A percentile compares a stretch with the other conserved stretches of the same genome.
phyloP scores from a whole-genome alignment of 306 rosid genomes.

The Heteromeles arbutifolia region DNA sequence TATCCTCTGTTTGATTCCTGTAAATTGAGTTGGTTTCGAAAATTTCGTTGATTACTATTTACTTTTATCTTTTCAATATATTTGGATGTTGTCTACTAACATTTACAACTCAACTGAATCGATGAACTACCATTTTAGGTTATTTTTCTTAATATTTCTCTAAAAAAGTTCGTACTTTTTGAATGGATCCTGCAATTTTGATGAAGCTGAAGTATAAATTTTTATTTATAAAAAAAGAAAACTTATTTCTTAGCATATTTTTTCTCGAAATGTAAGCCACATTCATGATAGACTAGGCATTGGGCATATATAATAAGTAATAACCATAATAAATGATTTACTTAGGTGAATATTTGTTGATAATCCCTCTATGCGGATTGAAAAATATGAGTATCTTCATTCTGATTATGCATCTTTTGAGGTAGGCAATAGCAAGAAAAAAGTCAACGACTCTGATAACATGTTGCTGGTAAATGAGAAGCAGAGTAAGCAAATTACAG shows the following conservation, averaged over 20 bases:
- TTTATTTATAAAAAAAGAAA: not conserved
- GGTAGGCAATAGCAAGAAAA: constrained; percentile 45
- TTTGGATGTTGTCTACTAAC: not conserved
- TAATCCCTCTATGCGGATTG: not conserved
- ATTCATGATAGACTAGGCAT: not conserved
- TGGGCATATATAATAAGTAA: not conserved
- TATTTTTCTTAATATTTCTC: no score
- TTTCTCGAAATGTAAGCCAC: not conserved
- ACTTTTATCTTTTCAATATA: not conserved
- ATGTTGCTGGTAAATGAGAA: constrained; percentile 3
- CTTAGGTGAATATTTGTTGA: not conserved
- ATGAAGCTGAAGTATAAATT: not conserved
- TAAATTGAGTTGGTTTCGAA: not conserved
- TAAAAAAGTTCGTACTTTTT: not conserved
- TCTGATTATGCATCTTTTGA: constrained; percentile 18
- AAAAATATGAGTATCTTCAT: not conserved
- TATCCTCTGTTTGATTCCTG: no score
- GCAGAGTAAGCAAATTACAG: constrained; percentile 12
- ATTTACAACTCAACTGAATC: not conserved
- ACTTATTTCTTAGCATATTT: not conserved
- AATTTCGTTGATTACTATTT: not conserved
- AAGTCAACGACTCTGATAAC: constrained; percentile 26
- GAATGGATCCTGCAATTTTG: not conserved
- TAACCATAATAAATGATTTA: not conserved
- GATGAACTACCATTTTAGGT: not conserved